Base-by-base conservation (phyloP, 331 rosid genomes). In the Ulmus americana region DNA sequence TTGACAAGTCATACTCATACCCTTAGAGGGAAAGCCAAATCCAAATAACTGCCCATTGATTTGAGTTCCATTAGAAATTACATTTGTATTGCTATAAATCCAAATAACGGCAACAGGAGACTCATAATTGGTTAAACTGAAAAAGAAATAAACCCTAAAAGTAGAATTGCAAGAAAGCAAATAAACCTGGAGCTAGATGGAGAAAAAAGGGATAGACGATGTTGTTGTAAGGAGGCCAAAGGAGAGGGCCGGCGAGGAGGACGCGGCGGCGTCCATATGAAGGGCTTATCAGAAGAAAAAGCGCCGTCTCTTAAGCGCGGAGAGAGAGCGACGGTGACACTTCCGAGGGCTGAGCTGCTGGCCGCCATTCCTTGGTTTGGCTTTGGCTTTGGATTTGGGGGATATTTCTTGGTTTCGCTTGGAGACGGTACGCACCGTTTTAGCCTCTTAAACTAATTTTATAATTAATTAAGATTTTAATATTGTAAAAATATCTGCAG, bases 301-400 rank as follows among this genome's bases (percentile, higher is more conserved):
- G 61, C 42, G 16, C 0, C 41, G 61, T 12, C 22, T 20, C 11
- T 55, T 9, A 14, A 55, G 35, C 35, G 20, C 62, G 45, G 20
- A 15, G 45, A 44, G 8, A 18, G 62, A 11, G 66, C 59, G 13
- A 72, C 50, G 70, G 47, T 56, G n/a, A 71, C 53, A 59, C 50
- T 63, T 52, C 72, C 71, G 9, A 55, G 69, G 49, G 52, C 42
- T 49, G 81, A 79, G 59, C 76, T 73, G 48, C 70, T 57, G 55
- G 70, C 70, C 0, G 87, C 80, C 87, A 82, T 79, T 45, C 15
- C 2, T 39, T 7, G 35, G 35, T 3, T 28, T 28, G 35, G 35
- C 35, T 28, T 28, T 28, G 53, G 11, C 1, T 3, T 16, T 0
- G 53, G 11, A 0, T 3, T 16, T 0, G 14, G 14, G 53, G 12